These are phyloP conservation scores for Apiotrichum gamsii DNA, from an alignment of 1,284 basidiomycete species.

Conservation along the genomic window DNA sequence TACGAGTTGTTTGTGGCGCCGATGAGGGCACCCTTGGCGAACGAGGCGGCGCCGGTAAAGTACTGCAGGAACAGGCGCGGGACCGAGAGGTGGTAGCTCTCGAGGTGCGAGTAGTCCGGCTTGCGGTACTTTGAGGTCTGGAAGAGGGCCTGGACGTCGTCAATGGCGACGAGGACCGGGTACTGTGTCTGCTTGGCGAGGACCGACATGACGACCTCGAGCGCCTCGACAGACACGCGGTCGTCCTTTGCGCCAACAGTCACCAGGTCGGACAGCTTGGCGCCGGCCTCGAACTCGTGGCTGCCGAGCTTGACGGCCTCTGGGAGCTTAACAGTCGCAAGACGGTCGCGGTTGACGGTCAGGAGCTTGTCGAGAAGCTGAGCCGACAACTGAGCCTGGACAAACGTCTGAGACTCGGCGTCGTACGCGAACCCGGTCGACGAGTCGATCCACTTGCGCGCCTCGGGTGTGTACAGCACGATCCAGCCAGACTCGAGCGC, in stretches of 20 bases:
- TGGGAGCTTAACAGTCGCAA: constrained; percentile 28
- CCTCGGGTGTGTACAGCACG: constrained; percentile 78
- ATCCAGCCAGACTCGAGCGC: constrained; percentile 68
- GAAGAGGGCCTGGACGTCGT: constrained; percentile 80
- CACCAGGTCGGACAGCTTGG: constrained; percentile 57
- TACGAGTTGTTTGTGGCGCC: constrained; percentile 34
- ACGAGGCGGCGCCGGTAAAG: constrained; percentile 59
- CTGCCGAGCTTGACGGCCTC: constrained; percentile 40
- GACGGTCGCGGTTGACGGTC: constrained; percentile 40
- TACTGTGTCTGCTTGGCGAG: constrained; percentile 62
- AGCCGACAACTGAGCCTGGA: constrained; percentile 57
- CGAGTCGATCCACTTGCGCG: constrained; percentile 69
- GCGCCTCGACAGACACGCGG: constrained; percentile 56
- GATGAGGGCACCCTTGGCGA: constrained; percentile 49
- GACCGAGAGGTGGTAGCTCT: constrained; percentile 72
- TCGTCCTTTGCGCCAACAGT: constrained; percentile 56
- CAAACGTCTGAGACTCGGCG: constrained; percentile 65
- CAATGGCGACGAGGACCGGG: constrained; percentile 77
- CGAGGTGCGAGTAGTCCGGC: constrained; percentile 65
- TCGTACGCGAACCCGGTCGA: constrained; percentile 71
- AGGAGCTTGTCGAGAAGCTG: constrained; percentile 40
- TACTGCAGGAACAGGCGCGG: constrained; percentile 73
- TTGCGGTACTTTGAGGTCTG: constrained; percentile 66
- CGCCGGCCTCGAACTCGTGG: constrained; percentile 52
- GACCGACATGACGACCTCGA: constrained; percentile 61